Evolutionary conservation across 2,329 filamentous ascomycete genomes (phyloP).

Genomic region (Pseudomassariella vexata): DNA sequence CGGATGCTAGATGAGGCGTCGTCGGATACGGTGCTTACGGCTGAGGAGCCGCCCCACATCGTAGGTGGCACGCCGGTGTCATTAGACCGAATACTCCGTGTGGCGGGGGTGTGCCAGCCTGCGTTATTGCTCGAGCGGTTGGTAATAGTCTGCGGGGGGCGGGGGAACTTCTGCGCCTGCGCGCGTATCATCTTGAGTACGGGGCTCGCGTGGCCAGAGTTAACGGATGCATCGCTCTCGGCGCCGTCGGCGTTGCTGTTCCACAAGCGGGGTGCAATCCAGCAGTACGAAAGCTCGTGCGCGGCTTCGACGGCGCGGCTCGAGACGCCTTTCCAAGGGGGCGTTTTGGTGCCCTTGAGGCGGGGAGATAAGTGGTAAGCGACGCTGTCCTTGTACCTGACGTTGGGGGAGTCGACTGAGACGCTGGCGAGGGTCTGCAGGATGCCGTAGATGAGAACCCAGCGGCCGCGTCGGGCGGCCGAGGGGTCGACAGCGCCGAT

Average conservation of each 20-base stretch:
- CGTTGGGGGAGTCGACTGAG: constrained; percentile 49
- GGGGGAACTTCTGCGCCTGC: constrained; percentile 16
- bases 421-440: constrained; percentile 55
- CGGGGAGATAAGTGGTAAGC: constrained; percentile 52
- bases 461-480: constrained; percentile 51
- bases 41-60: constrained; percentile 21
- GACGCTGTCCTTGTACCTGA: constrained; percentile 47
- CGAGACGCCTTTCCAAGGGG: constrained; percentile 45
- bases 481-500: constrained; percentile 46
- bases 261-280: constrained; percentile 38
- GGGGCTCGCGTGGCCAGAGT: constrained; percentile 12
- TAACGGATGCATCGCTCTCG: constrained; percentile 8
- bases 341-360: constrained; percentile 43
- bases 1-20: constrained; percentile 14
- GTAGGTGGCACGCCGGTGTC: constrained; percentile 10
- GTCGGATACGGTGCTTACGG: constrained; percentile 21
- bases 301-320: constrained; percentile 26
- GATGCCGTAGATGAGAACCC: constrained; percentile 56
- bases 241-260: neutral
- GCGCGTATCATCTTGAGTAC: constrained; percentile 19
- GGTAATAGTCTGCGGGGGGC: constrained; percentile 13
- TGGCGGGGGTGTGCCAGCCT: constrained; percentile 13
- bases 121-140: constrained; percentile 10
- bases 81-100: constrained; percentile 15
- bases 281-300: constrained; percentile 49